A percentile compares a stretch with the other conserved stretches of the same genome.
Conservation (phyloP, 2,329 filamentous ascomycete species). For the Beauveria caledonica region DNA sequence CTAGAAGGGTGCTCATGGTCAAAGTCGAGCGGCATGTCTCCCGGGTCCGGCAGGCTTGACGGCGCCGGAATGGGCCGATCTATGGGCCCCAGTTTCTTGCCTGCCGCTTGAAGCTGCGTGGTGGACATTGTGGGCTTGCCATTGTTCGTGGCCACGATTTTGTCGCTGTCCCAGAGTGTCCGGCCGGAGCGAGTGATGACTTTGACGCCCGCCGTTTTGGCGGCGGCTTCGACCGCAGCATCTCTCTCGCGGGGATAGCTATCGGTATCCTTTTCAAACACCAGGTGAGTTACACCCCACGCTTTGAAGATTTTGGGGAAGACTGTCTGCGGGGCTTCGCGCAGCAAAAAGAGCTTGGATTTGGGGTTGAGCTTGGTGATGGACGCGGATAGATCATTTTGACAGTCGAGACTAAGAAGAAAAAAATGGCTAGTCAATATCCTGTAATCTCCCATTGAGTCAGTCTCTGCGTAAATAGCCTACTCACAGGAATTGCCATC, state of each 20-base stretch:
- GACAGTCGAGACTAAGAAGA: slow-evolving; percentile 57
- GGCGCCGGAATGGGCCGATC: slow-evolving; percentile 54
- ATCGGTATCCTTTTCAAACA: slow-evolving; percentile 75
- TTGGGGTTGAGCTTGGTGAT: slow-evolving; percentile 62
- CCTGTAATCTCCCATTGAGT: not conserved
- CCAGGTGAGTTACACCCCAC: slow-evolving; percentile 67
- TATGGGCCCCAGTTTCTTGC: slow-evolving; percentile 53
- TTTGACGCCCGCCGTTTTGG: slow-evolving; percentile 56
- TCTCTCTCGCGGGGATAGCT: slow-evolving; percentile 61
- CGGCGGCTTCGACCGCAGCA: slow-evolving; percentile 47
- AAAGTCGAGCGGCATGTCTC: slow-evolving; percentile 51
- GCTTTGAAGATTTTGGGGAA: slow-evolving; percentile 64
- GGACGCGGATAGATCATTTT: slow-evolving; percentile 58
- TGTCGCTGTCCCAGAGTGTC: slow-evolving; percentile 67
- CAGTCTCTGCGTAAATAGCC: not conserved
- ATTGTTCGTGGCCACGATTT: slow-evolving; percentile 55
- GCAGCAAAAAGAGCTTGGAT: slow-evolving; percentile 62
- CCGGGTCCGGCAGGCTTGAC: slow-evolving; percentile 52
- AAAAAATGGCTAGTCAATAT: not conserved
- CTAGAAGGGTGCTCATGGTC: slow-evolving; percentile 44
- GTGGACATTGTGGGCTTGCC: slow-evolving; percentile 71
- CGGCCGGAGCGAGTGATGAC: slow-evolving; percentile 58
- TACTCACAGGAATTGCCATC: slow-evolving; percentile 62
- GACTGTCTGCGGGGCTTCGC: slow-evolving; percentile 63
- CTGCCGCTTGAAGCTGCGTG: slow-evolving; percentile 55